These are phyloP conservation scores for Amborella trichopoda DNA, from an alignment of 164 flowering plant genomes.

Conservation along the genomic window DNA sequence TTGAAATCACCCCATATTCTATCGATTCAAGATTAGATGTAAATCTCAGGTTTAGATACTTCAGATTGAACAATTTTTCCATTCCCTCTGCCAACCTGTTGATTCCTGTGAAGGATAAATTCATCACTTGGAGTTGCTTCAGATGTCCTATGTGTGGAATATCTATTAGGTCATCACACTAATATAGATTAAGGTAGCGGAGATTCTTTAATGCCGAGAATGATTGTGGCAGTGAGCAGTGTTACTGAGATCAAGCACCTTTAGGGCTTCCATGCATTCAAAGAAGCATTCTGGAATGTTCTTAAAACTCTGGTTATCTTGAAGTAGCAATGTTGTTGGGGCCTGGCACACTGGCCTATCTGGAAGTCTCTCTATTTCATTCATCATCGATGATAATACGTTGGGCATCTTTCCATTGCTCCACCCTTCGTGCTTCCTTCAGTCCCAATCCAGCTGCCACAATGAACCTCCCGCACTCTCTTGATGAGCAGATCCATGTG, in stretches of 20 bases:
- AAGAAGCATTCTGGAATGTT: conserved; percentile 1
- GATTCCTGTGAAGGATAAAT: too few relatives aligned
- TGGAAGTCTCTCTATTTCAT: background rate
- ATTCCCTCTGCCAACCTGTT: too few relatives aligned
- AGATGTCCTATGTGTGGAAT: too few relatives aligned
- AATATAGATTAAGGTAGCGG: too few relatives aligned
- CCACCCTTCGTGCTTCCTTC: background rate
- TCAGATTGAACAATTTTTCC: too few relatives aligned
- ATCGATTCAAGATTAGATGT: too few relatives aligned
- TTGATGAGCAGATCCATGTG: conserved; percentile 2
- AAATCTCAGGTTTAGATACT: too few relatives aligned
- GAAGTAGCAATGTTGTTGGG: conserved; percentile 7
- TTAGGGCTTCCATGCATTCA: background rate
- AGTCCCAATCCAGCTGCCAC: background rate
- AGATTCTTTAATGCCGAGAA: too few relatives aligned
- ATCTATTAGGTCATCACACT: too few relatives aligned
- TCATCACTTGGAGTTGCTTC: too few relatives aligned
- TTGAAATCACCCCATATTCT: too few relatives aligned
- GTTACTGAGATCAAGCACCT: background rate
- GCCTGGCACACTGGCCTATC: conserved; percentile 2
- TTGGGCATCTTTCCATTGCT: conserved; percentile 1
- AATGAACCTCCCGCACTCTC: background rate
- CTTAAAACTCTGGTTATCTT: background rate
- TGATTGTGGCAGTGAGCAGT: too few relatives aligned
- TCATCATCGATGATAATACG: conserved; percentile 3